Percentiles rank a stretch among this genome's conserved stretches.
phyloP scores from a whole-genome alignment of 768 basidiomycete genomes.

The Pulveroboletus sp. region DNA sequence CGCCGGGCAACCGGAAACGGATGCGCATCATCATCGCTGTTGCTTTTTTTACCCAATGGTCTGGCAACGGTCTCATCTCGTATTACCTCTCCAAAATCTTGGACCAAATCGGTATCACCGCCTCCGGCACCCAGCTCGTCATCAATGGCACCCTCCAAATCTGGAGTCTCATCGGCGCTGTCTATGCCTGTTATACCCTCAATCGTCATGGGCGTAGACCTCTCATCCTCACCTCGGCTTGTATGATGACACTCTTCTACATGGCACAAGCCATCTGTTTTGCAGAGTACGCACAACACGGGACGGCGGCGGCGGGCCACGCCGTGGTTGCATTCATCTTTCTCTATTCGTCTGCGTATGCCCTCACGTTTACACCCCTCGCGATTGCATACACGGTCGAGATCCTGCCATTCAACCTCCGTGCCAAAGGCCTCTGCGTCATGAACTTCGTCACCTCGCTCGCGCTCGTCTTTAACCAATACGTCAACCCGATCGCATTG shows the following conservation, averaged over 20 bases:
- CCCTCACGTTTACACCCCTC: constrained; percentile 78
- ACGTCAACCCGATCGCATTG: constrained; percentile 76
- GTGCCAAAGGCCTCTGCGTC: constrained; percentile 76
- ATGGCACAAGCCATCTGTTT: constrained; percentile 65
- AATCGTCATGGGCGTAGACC: constrained; percentile 65
- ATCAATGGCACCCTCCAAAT: constrained; percentile 67
- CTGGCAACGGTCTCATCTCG: constrained; percentile 67
- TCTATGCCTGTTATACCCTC: constrained; percentile 31
- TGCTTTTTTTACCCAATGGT: constrained; percentile 75
- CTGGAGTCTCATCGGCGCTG: constrained; percentile 15
- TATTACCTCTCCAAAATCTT: constrained; percentile 74
- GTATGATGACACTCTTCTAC: constrained; percentile 66
- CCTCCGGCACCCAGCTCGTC: constrained; percentile 49
- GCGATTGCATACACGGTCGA: constrained; percentile 64
- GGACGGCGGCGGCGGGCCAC: constrained; percentile 47
- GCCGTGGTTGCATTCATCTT: constrained; percentile 55
- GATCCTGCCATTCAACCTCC: constrained; percentile 76
- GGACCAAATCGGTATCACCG: constrained; percentile 60
- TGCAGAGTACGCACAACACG: constrained; percentile 48
- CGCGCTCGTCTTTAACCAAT: constrained; percentile 75
- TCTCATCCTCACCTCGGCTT: constrained; percentile 58
- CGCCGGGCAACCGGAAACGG: constrained; percentile 64
- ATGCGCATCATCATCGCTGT: constrained; percentile 67
- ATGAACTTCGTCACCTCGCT: constrained; percentile 68
- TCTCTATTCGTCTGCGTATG: constrained; percentile 47